Base-by-base conservation (phyloP, 176 grass and related monocot genomes). In the Oryza meyeriana region DNA sequence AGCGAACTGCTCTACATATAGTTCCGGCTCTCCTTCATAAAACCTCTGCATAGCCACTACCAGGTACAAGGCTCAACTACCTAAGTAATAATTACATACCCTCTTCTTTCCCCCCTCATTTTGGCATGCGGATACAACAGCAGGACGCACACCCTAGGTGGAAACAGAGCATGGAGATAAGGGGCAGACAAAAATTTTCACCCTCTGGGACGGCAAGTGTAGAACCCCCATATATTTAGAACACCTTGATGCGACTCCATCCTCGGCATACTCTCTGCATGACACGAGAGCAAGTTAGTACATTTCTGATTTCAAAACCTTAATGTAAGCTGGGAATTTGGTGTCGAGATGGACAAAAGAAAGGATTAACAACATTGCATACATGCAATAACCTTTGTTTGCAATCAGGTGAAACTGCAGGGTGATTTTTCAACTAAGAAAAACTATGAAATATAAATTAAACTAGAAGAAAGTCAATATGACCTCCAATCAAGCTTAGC, bases 81-180 rank as follows among this genome's bases (percentile, higher is more conserved):
- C 74, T 45, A 66, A 28, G 39, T 86, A 90, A 79, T 86, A 90
- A 79, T 83, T 86, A 86, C 84, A 86, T 75, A 83, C 29, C 16
- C 29, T 59, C 66, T 24, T 55, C 36, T 17, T 22, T 52, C 52
- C 20, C 57, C 24, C 30, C 26, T 27, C 30, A 33, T 7, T 22
- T 33, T 8, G 34, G 4, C 72, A 8, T 47, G 35, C 30, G 20
- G 47, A 87, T 75, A 69, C 63, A 77, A 59, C 32, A 77, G 65
- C 71, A 26, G 58, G 48, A 58, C 28, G 33, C 47, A 59, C 33
- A 17, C 52, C 48, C 34, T 12, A 35, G 50, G 57, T 20, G 13
- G 61, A 28, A 75, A 42, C 12, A 22, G 62, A 66, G 58, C 27
- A 81, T 8, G 61, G 18, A 70, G 38, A 40, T 3, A 84, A 64